Conservation (phyloP, 2,329 filamentous ascomycete species). For the Colletotrichum sidae region DNA sequence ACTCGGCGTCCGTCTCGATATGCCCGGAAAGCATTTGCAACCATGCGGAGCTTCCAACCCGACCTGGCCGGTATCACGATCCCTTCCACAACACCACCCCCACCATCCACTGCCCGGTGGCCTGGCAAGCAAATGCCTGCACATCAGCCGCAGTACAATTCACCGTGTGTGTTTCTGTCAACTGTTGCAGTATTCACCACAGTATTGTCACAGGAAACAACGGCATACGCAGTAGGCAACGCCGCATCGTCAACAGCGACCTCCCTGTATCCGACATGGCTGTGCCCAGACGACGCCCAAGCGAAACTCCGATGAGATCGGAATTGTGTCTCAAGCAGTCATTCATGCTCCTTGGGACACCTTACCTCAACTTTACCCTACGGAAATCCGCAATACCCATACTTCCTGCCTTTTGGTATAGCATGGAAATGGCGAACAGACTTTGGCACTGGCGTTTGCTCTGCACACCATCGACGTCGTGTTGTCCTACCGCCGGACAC, state of each 20-base stretch:
- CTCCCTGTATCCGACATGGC: conserved; percentile 16
- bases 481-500: conserved; percentile 8
- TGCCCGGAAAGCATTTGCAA: too few species aligned
- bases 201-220: conserved; percentile 25
- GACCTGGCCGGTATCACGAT: too few species aligned
- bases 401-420: background rate
- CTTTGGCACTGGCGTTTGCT: background rate
- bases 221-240: conserved; percentile 9
- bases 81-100: too few species aligned
- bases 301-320: conserved; percentile 13
- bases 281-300: background rate
- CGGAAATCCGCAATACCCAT: background rate
- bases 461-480: background rate
- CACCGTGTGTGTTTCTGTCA: conserved; percentile 1
- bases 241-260: conserved; percentile 22
- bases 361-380: conserved; percentile 18
- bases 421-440: background rate
- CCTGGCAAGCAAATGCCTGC: conserved; percentile 28
- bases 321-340: conserved; percentile 29
- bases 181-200: background rate
- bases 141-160: conserved; percentile 2
- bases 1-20: too few species aligned
- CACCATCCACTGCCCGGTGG: too few species aligned
- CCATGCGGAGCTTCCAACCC: too few species aligned
- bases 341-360: conserved; percentile 5